Evolutionary conservation across 208 protist species (phyloP).

Genomic region (Acanthamoeba lenticulata): DNA sequence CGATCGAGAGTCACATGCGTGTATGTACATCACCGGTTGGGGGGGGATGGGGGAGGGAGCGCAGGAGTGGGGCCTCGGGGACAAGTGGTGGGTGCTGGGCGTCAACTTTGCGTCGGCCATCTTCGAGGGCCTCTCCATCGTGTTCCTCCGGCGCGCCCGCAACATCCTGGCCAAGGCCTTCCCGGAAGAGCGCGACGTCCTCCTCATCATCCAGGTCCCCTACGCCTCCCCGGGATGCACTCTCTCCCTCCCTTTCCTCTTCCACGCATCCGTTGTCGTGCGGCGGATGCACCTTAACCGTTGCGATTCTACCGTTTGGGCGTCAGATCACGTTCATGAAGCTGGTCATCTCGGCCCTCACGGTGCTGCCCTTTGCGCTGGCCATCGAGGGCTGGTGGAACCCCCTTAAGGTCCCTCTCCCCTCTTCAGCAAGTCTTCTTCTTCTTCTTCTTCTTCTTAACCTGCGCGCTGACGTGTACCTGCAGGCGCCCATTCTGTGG

Average conservation of each 20-base stretch:
- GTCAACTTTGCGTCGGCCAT: conserved; percentile 16
- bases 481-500: not conserved
- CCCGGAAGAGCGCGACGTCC: conserved; percentile 9
- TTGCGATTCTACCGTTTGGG: not conserved
- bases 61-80: not conserved
- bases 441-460: no score
- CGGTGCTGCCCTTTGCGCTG: conserved; percentile 19
- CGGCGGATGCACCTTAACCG: no score
- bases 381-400: conserved; percentile 19
- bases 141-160: not conserved
- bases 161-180: conserved; percentile 40
- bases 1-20: no score
- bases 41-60: no score
- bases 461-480: no score
- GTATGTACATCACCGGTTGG: no score
- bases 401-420: not conserved
- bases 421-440: no score
- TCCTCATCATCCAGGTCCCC: conserved; percentile 23
- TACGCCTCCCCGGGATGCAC: not conserved
- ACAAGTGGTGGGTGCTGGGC: conserved; percentile 32
- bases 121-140: conserved; percentile 18
- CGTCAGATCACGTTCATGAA: conserved; percentile 55
- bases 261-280: no score
- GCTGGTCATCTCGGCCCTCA: conserved; percentile 8
- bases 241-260: not conserved